phyloP scores from a whole-genome alignment of 2,329 filamentous ascomycete genomes.

The Aureobasidium zeae region DNA sequence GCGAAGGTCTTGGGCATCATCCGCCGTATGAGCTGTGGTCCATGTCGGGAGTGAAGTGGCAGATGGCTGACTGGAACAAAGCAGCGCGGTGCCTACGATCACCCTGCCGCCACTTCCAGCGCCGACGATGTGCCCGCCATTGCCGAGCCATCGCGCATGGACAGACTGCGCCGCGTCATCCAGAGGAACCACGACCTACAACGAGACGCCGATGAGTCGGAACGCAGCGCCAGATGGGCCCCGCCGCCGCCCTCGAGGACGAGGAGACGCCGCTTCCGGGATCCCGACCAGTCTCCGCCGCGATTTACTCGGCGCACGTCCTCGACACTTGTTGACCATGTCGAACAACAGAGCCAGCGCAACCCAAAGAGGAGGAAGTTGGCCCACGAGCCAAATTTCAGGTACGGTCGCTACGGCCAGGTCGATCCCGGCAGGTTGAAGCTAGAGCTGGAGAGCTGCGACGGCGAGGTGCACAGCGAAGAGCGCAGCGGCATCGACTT shows the following conservation, averaged over 20 bases:
- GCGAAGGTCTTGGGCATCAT: constrained; percentile 17
- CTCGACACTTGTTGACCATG: constrained; percentile 16
- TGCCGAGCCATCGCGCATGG: constrained; percentile 24
- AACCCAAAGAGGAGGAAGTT: constrained; percentile 32
- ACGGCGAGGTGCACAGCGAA: constrained; percentile 58
- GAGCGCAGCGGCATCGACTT: constrained; percentile 47
- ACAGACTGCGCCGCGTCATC: constrained; percentile 28
- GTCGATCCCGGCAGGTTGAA: constrained; percentile 70
- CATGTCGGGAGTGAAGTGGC: neutral
- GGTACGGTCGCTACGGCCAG: constrained; percentile 80
- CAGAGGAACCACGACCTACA: constrained; percentile 28
- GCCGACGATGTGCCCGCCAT: constrained; percentile 17
- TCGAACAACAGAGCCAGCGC: constrained; percentile 18
- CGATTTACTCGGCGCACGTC: constrained; percentile 5
- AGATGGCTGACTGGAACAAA: constrained; percentile 9
- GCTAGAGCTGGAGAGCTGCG: constrained; percentile 85
- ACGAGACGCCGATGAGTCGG: constrained; percentile 18
- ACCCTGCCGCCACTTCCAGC: constrained; percentile 34
- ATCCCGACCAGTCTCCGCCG: constrained; percentile 10
- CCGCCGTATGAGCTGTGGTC: constrained; percentile 14
- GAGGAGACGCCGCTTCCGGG: constrained; percentile 13
- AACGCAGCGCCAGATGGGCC: constrained; percentile 17
- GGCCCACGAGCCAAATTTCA: constrained; percentile 41
- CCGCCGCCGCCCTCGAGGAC: constrained; percentile 10
- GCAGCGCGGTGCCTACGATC: constrained; percentile 36